These are phyloP conservation scores for Pseudogymnoascus sp. DNA, from an alignment of 2,329 filamentous ascomycete species.

Conservation along the genomic window DNA sequence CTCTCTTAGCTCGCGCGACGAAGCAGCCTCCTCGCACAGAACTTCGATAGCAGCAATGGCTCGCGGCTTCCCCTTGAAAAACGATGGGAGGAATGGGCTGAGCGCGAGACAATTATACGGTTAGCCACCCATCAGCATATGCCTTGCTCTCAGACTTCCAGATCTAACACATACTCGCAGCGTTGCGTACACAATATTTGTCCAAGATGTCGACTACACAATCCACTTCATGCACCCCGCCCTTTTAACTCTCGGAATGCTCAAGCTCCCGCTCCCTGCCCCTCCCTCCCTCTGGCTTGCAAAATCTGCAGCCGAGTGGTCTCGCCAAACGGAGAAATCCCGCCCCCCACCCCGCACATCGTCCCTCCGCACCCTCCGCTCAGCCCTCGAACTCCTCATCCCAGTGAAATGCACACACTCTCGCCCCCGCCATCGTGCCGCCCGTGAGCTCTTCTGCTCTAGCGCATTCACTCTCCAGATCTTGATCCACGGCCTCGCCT, in stretches of 20 bases:
- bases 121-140: neutral
- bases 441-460: slow-evolving; percentile 15
- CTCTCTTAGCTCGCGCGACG: slow-evolving; percentile 14
- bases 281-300: slow-evolving; percentile 20
- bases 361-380: slow-evolving; percentile 16
- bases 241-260: slow-evolving; percentile 19
- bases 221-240: slow-evolving; percentile 22
- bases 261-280: slow-evolving; percentile 21
- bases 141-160: neutral
- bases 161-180: slow-evolving; percentile 9
- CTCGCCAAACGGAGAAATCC: slow-evolving; percentile 13
- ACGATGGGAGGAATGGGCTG: slow-evolving; percentile 22
- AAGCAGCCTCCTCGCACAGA: slow-evolving; percentile 20
- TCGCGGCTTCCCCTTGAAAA: slow-evolving; percentile 18
- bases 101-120: slow-evolving; percentile 21
- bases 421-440: slow-evolving; percentile 14
- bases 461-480: slow-evolving; percentile 19
- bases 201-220: slow-evolving; percentile 21
- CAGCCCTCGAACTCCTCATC: slow-evolving; percentile 19
- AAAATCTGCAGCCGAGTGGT: slow-evolving; percentile 18
- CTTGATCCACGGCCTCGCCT: slow-evolving; percentile 20
- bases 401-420: slow-evolving; percentile 17
- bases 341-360: neutral
- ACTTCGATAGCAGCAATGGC: slow-evolving; percentile 13
- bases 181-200: slow-evolving; percentile 21